These are phyloP conservation scores for Metschnikowia gruessii DNA, from an alignment of 805 yeast genomes.

Conservation along the genomic window DNA sequence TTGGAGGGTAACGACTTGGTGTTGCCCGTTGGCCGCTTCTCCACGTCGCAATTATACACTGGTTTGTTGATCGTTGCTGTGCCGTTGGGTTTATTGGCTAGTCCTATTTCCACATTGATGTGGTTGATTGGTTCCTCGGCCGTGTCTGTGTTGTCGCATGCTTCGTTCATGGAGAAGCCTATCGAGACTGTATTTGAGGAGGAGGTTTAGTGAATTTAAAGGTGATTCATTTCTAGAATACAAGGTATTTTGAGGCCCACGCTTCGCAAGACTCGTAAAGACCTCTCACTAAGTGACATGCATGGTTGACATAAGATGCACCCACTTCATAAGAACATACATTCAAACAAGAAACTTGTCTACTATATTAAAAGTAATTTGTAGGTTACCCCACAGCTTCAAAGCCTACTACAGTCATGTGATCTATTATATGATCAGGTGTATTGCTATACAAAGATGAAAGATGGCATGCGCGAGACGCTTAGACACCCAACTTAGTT, in stretches of 20 bases:
- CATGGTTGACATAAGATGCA: no score
- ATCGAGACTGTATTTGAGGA: constrained; percentile 93
- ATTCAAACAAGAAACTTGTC: no score
- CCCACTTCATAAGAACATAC: no score
- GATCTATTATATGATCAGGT: constrained; percentile 10
- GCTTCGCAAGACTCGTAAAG: no score
- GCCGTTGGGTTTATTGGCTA: constrained; percentile 82
- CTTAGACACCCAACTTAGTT: constrained; percentile 96
- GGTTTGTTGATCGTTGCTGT: constrained; percentile 71
- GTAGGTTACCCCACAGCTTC: no score
- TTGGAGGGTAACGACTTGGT: constrained; percentile 82
- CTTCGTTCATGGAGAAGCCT: constrained; percentile 90
- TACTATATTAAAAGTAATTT: no score
- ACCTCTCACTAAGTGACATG: no score
- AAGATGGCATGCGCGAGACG: constrained; percentile 8
- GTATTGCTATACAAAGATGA: constrained; percentile 22
- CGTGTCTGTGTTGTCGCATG: constrained; percentile 78
- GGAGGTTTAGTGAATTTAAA: constrained; percentile 38
- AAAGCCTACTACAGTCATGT: no score
- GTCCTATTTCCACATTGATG: constrained; percentile 83
- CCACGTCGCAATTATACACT: constrained; percentile 81
- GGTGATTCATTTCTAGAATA: constrained; percentile 3
- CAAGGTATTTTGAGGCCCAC: neutral
- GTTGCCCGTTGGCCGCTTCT: constrained; percentile 66
- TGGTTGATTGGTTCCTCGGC: constrained; percentile 91